phyloP scores from a whole-genome alignment of 2,329 filamentous ascomycete genomes.

The Apiospora pterosperma region DNA sequence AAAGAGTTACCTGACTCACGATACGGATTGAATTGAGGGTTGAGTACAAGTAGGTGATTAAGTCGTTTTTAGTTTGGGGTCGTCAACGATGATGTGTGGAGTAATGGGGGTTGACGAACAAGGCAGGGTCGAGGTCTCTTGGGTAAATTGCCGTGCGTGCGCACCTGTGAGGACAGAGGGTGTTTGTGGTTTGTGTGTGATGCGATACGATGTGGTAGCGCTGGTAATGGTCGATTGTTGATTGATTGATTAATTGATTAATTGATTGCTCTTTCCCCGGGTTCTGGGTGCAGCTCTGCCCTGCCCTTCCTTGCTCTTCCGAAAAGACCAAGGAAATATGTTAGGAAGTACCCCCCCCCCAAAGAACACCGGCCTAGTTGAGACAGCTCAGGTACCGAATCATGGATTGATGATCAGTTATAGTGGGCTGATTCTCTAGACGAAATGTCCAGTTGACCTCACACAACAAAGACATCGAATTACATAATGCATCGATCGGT shows the following conservation, averaged over 20 bases:
- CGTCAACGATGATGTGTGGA: neutral
- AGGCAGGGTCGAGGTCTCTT: slow-evolving; percentile 1
- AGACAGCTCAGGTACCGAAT: slow-evolving; percentile 1
- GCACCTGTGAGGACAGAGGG: neutral
- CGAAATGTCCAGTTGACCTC: neutral
- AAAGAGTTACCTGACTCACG: neutral
- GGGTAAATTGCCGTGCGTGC: neutral
- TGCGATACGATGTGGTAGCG: neutral
- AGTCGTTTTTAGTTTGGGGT: neutral
- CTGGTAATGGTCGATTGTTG: neutral
- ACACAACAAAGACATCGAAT: neutral
- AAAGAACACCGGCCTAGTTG: neutral
- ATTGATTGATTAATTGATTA: neutral
- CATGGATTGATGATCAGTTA: neutral
- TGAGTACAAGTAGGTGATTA: neutral
- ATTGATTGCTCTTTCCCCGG: neutral
- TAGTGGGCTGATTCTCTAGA: neutral
- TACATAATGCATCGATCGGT: neutral
- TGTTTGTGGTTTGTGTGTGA: neutral
- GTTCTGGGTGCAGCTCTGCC: neutral
- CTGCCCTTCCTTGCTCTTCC: neutral
- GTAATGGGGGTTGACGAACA: neutral
- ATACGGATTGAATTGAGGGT: neutral
- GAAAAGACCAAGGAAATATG: neutral
- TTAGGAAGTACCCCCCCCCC: too few relatives aligned